Conservation (phyloP, 768 basidiomycete genomes). For the Boletus coccyginus region DNA sequence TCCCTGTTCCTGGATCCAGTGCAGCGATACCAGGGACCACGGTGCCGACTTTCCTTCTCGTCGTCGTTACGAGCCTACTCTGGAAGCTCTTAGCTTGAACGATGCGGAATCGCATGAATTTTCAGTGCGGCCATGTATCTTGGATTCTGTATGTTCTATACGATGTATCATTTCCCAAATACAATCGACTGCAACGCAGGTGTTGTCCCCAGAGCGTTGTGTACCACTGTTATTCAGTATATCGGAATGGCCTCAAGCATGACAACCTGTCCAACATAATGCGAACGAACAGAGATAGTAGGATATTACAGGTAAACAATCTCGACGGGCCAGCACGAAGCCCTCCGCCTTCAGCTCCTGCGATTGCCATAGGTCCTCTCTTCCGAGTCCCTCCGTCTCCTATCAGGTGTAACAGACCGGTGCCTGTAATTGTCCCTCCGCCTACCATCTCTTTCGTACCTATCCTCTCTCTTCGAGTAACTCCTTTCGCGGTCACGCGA, state of each 20-base stretch:
- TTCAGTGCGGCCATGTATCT: background rate
- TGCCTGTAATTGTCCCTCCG: constrained; percentile 18
- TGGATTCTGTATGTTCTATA: background rate
- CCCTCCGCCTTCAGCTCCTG: constrained; percentile 15
- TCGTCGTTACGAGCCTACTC: constrained; percentile 21
- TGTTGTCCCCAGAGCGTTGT: background rate
- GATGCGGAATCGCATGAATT: background rate
- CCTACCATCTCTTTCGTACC: constrained; percentile 21
- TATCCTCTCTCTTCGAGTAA: constrained; percentile 19
- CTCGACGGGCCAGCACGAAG: background rate
- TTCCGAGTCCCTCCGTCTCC: constrained; percentile 19
- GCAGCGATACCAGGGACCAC: constrained; percentile 32
- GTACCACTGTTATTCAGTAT: background rate
- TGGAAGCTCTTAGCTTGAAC: constrained; percentile 23
- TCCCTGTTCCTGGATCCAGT: constrained; percentile 56
- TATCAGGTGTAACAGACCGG: constrained; percentile 28
- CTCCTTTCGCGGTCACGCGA: constrained; percentile 23
- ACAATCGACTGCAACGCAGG: background rate
- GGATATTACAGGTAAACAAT: constrained; percentile 2
- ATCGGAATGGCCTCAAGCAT: background rate
- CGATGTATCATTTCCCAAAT: constrained; percentile 3
- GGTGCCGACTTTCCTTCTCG: constrained; percentile 22
- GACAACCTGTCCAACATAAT: background rate
- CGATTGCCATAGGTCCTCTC: constrained; percentile 22
- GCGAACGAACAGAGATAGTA: background rate